Evolutionary conservation across 441 rosid species (phyloP), one percentile per base, ranked within the genome.

Genomic region (Adansonia rubrostipa): DNA sequence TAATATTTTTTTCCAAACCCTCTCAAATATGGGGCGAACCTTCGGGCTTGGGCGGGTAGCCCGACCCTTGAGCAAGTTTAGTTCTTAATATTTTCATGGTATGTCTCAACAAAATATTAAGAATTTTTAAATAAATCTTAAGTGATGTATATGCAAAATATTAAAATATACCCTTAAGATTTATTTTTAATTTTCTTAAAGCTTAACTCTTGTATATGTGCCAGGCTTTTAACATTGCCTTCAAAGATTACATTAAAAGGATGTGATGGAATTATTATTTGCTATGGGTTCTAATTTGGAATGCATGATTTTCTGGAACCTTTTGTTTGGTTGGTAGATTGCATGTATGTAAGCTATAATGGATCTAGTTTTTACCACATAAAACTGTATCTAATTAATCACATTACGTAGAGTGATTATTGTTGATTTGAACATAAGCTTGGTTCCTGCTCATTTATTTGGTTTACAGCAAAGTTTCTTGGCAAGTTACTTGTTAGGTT

Each of bases 261-360:
- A 75, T 92, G 82, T 93, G 90, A 90, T 96, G 98, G 98, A 75
- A 93, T 92, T 66, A 82, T 93, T 9, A 93, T 93, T 9, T 77
- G 92, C 76, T 95, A 97, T 56, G 98, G 97, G 1, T 96, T 63
- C 5, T 63, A 63, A 45, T 63, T 63, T 6, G 68, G 68, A 4
- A 80, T 96, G 97, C 92, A 96, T 44, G 99, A 96, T 82, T 96
- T 98, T 65, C 85, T 96, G 78, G 92, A 96, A 80, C 99, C 98
- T 71, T 97, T 92, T 79, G 91, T 93, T 69, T 93, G 65, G 85
- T 83, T 17, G 97, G 89, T 75, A 84, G 78, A 66, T 68, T 96
- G 76, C 90, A 91, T 97, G 99, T 93, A 85, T 60, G 67, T 57
- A 40, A 57, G 56, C 50, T 45, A 45, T 45, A 45, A 45, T 45